Evolutionary conservation across 1,284 basidiomycete species (phyloP).

Genomic region (Sphaerobolus stellatus): DNA sequence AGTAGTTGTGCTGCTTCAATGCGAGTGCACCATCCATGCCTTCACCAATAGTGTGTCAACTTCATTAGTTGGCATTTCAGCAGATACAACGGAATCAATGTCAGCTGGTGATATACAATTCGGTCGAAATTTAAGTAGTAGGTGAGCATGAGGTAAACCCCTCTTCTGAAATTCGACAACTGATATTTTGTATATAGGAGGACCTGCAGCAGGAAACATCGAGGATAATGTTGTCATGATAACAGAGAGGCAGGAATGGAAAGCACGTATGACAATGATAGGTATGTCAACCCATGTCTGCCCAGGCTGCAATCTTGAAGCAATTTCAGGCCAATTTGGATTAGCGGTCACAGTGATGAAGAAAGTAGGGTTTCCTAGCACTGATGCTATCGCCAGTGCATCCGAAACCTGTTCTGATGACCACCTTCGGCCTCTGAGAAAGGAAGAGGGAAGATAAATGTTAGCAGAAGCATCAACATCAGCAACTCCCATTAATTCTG

Average conservation of each 20-base stretch:
- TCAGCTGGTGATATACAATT: slow-evolving; percentile 26
- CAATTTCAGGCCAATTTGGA: slow-evolving; percentile 38
- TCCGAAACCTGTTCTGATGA: slow-evolving; percentile 36
- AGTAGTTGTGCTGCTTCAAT: slow-evolving; percentile 17
- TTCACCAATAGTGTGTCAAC: slow-evolving; percentile 24
- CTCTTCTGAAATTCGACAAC: slow-evolving; percentile 41
- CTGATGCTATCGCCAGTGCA: slow-evolving; percentile 33
- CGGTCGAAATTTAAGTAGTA: slow-evolving; percentile 29
- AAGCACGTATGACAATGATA: slow-evolving; percentile 34
- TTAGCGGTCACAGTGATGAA: slow-evolving; percentile 43
- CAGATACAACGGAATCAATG: slow-evolving; percentile 34
- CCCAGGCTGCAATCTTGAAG: slow-evolving; percentile 24
- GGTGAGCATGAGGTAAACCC: slow-evolving; percentile 38
- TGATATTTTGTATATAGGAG: slow-evolving; percentile 29
- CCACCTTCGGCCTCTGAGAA: slow-evolving; percentile 34
- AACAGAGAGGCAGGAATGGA: slow-evolving; percentile 27
- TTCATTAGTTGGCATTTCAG: slow-evolving; percentile 29
- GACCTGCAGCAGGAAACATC: slow-evolving; percentile 26
- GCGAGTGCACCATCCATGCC: slow-evolving; percentile 33
- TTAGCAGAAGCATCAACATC: slow-evolving; percentile 19
- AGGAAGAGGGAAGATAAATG: slow-evolving; percentile 35
- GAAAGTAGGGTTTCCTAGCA: slow-evolving; percentile 31
- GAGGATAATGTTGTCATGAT: slow-evolving; percentile 24
- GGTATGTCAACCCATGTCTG: slow-evolving; percentile 34
- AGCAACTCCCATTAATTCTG: slow-evolving; percentile 20